Evolutionary conservation across 148 eudicot species (phyloP).

Genomic region (Amaranthus hypochondriacus): DNA sequence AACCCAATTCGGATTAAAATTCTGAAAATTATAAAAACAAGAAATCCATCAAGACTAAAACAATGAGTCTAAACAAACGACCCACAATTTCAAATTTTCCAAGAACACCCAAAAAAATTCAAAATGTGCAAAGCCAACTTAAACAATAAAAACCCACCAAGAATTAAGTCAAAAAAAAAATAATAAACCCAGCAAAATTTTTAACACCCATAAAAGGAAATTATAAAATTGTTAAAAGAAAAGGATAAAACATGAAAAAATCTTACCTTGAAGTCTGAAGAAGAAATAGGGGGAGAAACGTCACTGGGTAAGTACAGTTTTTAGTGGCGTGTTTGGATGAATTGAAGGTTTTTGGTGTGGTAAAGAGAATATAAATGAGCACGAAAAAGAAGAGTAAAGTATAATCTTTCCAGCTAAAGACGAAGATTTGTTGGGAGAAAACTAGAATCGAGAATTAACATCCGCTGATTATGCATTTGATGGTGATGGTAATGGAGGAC

Average conservation of each 20-base stretch:
- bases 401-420: background rate
- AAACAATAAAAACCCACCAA: background rate
- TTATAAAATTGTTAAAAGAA: background rate
- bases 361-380: background rate
- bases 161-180: background rate
- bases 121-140: too few species aligned
- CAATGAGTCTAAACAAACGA: background rate
- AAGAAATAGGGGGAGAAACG: constrained; percentile 16
- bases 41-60: too few species aligned
- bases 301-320: background rate
- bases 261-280: constrained; percentile 1
- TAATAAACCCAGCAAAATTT: background rate
- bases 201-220: background rate
- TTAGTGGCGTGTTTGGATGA: background rate
- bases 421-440: background rate
- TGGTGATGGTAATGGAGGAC: background rate
- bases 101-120: background rate
- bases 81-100: background rate
- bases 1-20: too few species aligned
- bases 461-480: constrained; percentile 15
- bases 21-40: too few species aligned
- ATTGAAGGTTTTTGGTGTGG: constrained; percentile 1
- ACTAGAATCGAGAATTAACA: background rate
- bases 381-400: background rate
- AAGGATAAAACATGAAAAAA: background rate